These are phyloP conservation scores for Cornus controversa DNA, from an alignment of 148 eudicot species.

Conservation along the genomic window DNA sequence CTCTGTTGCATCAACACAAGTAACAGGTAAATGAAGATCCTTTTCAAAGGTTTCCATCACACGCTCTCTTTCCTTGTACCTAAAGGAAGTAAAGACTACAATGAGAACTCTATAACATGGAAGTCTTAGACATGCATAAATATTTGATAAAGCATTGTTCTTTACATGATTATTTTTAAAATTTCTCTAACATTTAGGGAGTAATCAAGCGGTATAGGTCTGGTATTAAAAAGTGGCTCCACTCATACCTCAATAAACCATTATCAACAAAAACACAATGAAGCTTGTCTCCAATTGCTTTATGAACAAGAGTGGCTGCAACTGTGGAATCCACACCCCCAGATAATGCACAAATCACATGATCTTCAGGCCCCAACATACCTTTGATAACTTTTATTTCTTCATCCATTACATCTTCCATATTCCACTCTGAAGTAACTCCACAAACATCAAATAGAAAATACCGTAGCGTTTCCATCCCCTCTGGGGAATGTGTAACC, in stretches of 20 bases:
- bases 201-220: not conserved
- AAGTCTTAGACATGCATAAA: not conserved
- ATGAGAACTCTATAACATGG: not conserved
- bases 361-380: slow-evolving; percentile 79
- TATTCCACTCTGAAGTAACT: slow-evolving; percentile 76
- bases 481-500: slow-evolving; percentile 96
- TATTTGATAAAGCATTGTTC: not conserved
- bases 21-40: slow-evolving; percentile 92
- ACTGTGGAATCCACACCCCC: slow-evolving; percentile 99
- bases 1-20: slow-evolving; percentile 81
- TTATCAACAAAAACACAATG: slow-evolving; percentile 94
- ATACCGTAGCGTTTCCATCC: slow-evolving; percentile 78
- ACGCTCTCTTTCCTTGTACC: slow-evolving; percentile 88
- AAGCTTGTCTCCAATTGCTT: slow-evolving; percentile 92
- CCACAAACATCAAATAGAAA: slow-evolving; percentile 87
- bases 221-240: not conserved
- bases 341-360: slow-evolving; percentile 92
- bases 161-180: not conserved
- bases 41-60: slow-evolving; percentile 89
- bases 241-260: slow-evolving; percentile 77
- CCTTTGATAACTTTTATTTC: slow-evolving; percentile 64
- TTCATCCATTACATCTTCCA: slow-evolving; percentile 90
- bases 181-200: not conserved
- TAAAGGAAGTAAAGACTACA: slow-evolving; percentile 23
- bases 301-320: slow-evolving; percentile 96